Percentiles rank a stretch among this genome's conserved stretches.
These are phyloP conservation scores for Myriosclerotinia scirpicola DNA, from an alignment of 2,329 filamentous ascomycete genomes.

Conservation along the genomic window DNA sequence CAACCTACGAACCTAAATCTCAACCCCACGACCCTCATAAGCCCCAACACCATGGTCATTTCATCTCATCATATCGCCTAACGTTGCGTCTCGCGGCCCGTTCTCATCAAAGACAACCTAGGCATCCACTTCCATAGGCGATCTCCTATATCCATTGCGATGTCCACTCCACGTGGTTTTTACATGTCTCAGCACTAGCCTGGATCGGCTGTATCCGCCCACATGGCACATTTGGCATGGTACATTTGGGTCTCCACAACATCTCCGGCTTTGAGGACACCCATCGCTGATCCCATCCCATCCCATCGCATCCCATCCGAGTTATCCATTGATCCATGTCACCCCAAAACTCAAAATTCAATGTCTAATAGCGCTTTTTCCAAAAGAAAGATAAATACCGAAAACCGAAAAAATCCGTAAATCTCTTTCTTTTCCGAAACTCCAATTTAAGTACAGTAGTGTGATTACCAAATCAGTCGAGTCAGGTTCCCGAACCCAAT, in stretches of 20 bases:
- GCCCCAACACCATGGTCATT: neutral
- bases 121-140: neutral
- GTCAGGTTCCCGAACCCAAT: neutral
- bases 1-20: neutral
- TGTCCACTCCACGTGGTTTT: neutral
- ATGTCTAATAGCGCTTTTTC: neutral
- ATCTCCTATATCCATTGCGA: neutral
- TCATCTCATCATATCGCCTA: neutral
- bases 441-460: slow-evolving; percentile 2
- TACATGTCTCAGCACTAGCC: neutral
- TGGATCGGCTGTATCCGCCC: neutral
- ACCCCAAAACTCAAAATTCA: neutral
- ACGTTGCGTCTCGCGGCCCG: neutral
- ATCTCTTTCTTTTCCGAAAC: neutral
- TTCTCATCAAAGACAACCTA: neutral
- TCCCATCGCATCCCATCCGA: neutral
- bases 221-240: neutral
- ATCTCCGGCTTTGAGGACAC: neutral
- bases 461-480: neutral
- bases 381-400: neutral
- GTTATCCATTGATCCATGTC: neutral
- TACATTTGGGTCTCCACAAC: neutral
- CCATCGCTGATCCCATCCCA: neutral
- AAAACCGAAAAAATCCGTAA: neutral
- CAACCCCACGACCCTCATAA: neutral